Conservation (phyloP, 352 stramenopile species). For the Phytophthora tubulina region DNA sequence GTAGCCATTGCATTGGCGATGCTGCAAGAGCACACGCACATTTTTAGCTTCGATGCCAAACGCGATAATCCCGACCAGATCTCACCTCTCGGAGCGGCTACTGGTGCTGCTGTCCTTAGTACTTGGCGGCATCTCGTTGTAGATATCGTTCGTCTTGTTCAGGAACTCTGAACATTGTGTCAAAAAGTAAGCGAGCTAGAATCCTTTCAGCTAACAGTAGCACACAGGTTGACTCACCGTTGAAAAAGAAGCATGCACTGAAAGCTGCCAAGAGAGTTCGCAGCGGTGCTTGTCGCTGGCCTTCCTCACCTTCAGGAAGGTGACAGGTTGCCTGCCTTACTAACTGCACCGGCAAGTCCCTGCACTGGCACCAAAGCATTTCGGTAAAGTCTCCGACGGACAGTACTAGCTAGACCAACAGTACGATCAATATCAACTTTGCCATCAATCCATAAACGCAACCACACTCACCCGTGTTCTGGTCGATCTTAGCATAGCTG, state of each 20-base stretch:
- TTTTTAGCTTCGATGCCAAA: neutral
- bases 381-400: constrained; percentile 68
- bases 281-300: constrained; percentile 36
- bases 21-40: constrained; percentile 22
- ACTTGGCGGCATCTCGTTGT: constrained; percentile 45
- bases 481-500: constrained; percentile 51
- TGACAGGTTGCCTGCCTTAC: constrained; percentile 57
- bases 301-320: constrained; percentile 47
- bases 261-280: constrained; percentile 50
- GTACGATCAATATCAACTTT: neutral
- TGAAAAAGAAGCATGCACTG: constrained; percentile 59
- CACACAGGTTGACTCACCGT: constrained; percentile 34
- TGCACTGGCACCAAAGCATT: constrained; percentile 66
- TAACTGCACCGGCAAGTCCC: constrained; percentile 53
- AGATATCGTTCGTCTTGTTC: constrained; percentile 56
- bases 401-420: constrained; percentile 41
- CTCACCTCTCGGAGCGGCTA: constrained; percentile 56
- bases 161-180: constrained; percentile 52
- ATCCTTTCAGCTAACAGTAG: no score
- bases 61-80: neutral
- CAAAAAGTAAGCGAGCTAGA: no score
- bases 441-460: neutral
- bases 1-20: constrained; percentile 57
- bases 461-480: constrained; percentile 39
- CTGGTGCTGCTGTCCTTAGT: constrained; percentile 36